Base-by-base conservation (phyloP, 495 filamentous ascomycete genomes). In the Chlorociboria aeruginascens region DNA sequence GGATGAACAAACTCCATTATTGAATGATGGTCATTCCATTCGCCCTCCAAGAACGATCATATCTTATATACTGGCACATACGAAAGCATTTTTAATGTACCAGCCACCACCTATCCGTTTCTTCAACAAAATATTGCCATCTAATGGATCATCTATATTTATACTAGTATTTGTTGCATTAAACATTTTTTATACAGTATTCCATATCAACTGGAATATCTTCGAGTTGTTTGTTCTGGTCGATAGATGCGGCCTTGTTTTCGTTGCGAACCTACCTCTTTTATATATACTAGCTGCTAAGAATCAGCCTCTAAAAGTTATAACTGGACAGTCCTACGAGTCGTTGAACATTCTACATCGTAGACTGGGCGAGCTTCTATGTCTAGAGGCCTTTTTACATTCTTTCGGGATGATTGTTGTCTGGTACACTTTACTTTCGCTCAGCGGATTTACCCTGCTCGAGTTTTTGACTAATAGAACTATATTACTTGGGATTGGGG, bases 311-410 rank as follows among this genome's bases (percentile, higher is more conserved):
- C 50, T 82, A 8, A 72, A 69, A 28, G 49, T 69, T 0, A 59
- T 82, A 11, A 82, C 78, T 0, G 77, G 78, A 9, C 70, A 69
- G 46, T 80, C 78, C 0, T 82, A 82, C 56, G 77, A 82, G 59
- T 68, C 70, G 6, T 66, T 82, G 36, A 83, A 82, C 52, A 74
- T 82, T 14, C 68, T 81, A 46, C 77, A 82, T 56, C 69, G 67
- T 32, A 65, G 73, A 29, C 58, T 74, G 11, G 73, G 72, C 38
- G 74, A 72, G 46, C 41, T 69, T 7, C 50, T 72, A 51, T 72
- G 67, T 52, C 50, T 68, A 29, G 52, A 67, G 31, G 70, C 68
- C 3, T 46, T 72, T 25, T 39, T 73, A 2, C 70, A 76, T 43
- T 63, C 62, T 25, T 59, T 48, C 8, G 63, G 68, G 30, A 78